Conservation (phyloP, 805 yeast species). For the Candida dajiaensis region DNA sequence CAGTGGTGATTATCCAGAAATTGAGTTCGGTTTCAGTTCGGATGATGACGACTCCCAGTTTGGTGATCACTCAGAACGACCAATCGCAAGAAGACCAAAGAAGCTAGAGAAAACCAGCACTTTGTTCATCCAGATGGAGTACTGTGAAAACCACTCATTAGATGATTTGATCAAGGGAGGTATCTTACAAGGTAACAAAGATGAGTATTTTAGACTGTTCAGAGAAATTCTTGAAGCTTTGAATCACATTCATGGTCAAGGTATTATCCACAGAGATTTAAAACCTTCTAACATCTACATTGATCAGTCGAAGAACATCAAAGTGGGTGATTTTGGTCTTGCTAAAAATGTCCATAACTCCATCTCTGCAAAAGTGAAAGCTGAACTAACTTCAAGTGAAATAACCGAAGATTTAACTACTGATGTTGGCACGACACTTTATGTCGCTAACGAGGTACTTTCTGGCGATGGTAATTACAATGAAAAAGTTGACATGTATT, state of each 20-base stretch:
- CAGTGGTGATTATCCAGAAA: constrained; percentile 36
- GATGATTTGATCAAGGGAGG: constrained; percentile 73
- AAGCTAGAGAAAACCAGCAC: constrained; percentile 44
- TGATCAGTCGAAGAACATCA: constrained; percentile 81
- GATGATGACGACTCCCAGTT: constrained; percentile 16
- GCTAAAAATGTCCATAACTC: constrained; percentile 80
- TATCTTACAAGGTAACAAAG: constrained; percentile 62
- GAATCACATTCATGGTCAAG: constrained; percentile 85
- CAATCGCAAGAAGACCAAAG: constrained; percentile 15
- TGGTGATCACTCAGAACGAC: constrained; percentile 2
- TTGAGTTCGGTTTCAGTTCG: constrained; percentile 43
- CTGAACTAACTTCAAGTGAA: constrained; percentile 15
- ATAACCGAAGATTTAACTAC: constrained; percentile 74
- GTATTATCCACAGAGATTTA: constrained; percentile 90
- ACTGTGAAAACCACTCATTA: constrained; percentile 91
- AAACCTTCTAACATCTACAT: constrained; percentile 96
- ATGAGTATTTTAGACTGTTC: constrained; percentile 85
- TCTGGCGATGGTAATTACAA: constrained; percentile 71
- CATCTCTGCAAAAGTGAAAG: constrained; percentile 24
- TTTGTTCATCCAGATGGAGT: constrained; percentile 95
- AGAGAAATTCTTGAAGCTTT: constrained; percentile 87
- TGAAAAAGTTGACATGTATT: constrained; percentile 93
- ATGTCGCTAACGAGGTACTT: constrained; percentile 86
- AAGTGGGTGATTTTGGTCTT: constrained; percentile 95
- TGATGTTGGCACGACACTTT: constrained; percentile 89